These are phyloP conservation scores for Erysimum cheiri DNA, from an alignment of 441 rosid species.

Conservation along the genomic window DNA sequence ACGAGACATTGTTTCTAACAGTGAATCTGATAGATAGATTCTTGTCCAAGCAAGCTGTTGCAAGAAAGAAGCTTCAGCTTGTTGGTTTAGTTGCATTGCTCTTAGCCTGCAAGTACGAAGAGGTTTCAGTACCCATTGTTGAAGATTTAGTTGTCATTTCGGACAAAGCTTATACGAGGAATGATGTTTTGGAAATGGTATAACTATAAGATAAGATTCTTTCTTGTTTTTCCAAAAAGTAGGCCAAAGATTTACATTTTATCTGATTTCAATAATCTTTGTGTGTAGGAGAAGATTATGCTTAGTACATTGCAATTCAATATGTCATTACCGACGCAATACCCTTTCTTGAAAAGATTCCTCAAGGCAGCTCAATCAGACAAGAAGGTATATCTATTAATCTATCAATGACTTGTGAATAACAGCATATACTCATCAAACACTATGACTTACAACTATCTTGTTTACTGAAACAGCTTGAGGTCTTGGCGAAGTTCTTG, in stretches of 20 bases:
- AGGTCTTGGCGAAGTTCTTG: constrained; percentile 76
- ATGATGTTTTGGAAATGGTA: constrained; percentile 89
- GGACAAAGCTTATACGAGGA: constrained; percentile 80
- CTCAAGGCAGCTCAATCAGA: constrained; percentile 91
- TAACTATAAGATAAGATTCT: not conserved
- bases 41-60: constrained; percentile 66
- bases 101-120: constrained; percentile 96
- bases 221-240: not conserved
- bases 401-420: not conserved
- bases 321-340: constrained; percentile 85
- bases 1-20: constrained; percentile 88
- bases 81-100: constrained; percentile 94
- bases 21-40: constrained; percentile 94
- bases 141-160: constrained; percentile 86
- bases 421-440: not conserved
- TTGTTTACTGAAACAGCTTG: constrained; percentile 57
- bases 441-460: not conserved
- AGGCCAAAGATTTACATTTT: not conserved
- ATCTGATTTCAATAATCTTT: constrained; percentile 1
- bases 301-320: constrained; percentile 76
- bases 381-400: constrained; percentile 58
- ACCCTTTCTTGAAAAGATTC: constrained; percentile 81
- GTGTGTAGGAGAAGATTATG: constrained; percentile 79
- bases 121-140: constrained; percentile 87
- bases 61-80: constrained; percentile 92